These are phyloP conservation scores for Ophiognomonia clavigignenti-juglandacearum DNA, from an alignment of 2,329 filamentous ascomycete genomes.

Conservation along the genomic window DNA sequence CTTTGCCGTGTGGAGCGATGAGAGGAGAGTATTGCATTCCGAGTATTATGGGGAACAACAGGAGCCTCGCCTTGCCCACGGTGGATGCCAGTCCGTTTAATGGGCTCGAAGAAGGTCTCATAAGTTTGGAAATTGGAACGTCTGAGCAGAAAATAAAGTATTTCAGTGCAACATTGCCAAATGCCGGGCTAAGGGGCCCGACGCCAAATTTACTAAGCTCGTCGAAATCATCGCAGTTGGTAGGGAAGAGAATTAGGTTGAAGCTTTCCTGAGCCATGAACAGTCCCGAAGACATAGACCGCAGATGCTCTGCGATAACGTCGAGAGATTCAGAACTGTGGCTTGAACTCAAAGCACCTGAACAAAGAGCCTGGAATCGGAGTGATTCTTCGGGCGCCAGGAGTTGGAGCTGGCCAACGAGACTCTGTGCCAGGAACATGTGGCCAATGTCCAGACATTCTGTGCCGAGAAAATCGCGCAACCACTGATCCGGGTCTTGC, in stretches of 20 bases:
- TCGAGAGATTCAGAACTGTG: neutral
- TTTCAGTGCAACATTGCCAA: conserved; percentile 23
- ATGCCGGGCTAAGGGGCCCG: conserved; percentile 10
- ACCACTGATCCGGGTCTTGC: conserved; percentile 16
- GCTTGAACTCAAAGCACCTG: conserved; percentile 20
- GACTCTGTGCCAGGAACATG: conserved; percentile 23
- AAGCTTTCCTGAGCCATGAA: conserved; percentile 26
- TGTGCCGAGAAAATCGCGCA: conserved; percentile 19
- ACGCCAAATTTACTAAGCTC: conserved; percentile 17
- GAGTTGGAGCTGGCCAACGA: conserved; percentile 14
- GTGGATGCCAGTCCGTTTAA: neutral
- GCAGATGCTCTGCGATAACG: conserved; percentile 29
- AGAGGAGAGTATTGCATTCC: conserved; percentile 7
- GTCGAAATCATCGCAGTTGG: conserved; percentile 30
- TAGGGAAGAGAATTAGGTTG: conserved; percentile 36
- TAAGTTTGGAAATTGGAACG: conserved; percentile 1
- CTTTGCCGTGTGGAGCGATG: conserved; percentile 1
- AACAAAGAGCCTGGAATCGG: conserved; percentile 18
- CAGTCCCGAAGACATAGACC: conserved; percentile 30
- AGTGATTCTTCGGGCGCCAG: conserved; percentile 13
- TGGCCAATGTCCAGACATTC: conserved; percentile 25
- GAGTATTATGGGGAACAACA: conserved; percentile 3
- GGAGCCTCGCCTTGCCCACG: conserved; percentile 1
- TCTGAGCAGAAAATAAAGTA: conserved; percentile 33
- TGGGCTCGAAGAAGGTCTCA: neutral